phyloP scores from a whole-genome alignment of 345 rosid species.

The Sapria himalayana region DNA sequence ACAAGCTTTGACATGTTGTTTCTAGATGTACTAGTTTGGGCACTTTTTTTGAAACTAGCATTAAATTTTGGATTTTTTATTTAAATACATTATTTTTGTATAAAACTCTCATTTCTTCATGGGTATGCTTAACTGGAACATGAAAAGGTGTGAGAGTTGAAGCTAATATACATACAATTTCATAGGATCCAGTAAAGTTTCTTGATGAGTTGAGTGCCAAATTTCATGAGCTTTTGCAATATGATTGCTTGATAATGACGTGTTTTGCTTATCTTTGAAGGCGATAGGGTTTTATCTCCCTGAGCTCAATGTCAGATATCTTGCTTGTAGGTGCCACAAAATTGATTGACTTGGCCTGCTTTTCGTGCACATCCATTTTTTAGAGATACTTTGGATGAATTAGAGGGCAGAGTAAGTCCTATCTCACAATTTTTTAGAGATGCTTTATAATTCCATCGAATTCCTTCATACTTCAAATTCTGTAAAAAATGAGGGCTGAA shows the following conservation, averaged over 20 bases:
- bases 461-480: too few relatives aligned
- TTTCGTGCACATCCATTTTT: conserved; percentile 93
- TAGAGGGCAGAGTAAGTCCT: conserved; percentile 50
- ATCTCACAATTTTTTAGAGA: too few relatives aligned
- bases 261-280: conserved; percentile 4
- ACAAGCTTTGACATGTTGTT: too few relatives aligned
- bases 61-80: too few relatives aligned
- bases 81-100: too few relatives aligned
- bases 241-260: conserved; percentile 89
- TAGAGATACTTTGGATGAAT: conserved; percentile 41
- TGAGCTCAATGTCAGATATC: too few relatives aligned
- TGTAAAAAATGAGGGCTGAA: conserved; percentile 28
- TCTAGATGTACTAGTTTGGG: too few relatives aligned
- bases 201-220: conserved; percentile 77
- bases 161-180: conserved; percentile 16
- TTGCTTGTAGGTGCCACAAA: conserved; percentile 94
- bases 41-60: too few relatives aligned
- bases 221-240: conserved; percentile 71
- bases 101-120: too few relatives aligned
- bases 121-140: too few relatives aligned
- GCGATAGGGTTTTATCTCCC: too few relatives aligned
- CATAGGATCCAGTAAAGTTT: conserved; percentile 90
- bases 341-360: conserved; percentile 82
- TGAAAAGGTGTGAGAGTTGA: conserved; percentile 9
- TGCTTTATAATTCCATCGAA: too few relatives aligned